phyloP scores from a whole-genome alignment of 257 asterid genomes.

The Solanum virginianum region DNA sequence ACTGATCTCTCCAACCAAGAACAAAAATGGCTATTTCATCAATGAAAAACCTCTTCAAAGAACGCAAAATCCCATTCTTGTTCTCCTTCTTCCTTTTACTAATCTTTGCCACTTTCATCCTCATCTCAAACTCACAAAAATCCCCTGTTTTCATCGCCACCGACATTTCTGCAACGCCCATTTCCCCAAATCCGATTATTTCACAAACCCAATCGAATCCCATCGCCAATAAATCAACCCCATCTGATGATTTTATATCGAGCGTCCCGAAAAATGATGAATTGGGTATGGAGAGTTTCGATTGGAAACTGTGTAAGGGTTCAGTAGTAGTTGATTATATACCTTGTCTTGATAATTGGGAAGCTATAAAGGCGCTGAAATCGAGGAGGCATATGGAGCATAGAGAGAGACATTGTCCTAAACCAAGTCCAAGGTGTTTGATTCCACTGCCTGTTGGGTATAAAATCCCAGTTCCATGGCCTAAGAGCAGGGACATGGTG shows the following conservation, averaged over 20 bases:
- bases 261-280: not conserved
- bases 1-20: not conserved
- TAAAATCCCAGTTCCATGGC: conserved; percentile 80
- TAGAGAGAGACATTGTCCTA: conserved; percentile 92
- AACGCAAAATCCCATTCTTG: conserved; percentile 63
- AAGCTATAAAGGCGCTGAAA: conserved; percentile 43
- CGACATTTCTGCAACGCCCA: conserved; percentile 11
- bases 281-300: not conserved
- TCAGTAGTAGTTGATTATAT: conserved; percentile 52
- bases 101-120: conserved; percentile 39
- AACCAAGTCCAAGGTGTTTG: conserved; percentile 58
- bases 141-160: conserved; percentile 27
- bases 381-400: conserved; percentile 81
- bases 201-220: not conserved
- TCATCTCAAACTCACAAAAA: conserved; percentile 50
- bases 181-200: not conserved
- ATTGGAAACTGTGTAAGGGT: conserved; percentile 54
- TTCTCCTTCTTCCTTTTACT: conserved; percentile 55
- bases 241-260: not conserved
- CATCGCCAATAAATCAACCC: not conserved
- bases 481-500: conserved; percentile 98
- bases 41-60: conserved; percentile 44
- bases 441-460: conserved; percentile 73
- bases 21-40: conserved; percentile 28
- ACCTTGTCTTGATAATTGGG: conserved; percentile 83